Conservation (phyloP, 2,329 filamentous ascomycete species). For the Sclerotinia minor region DNA sequence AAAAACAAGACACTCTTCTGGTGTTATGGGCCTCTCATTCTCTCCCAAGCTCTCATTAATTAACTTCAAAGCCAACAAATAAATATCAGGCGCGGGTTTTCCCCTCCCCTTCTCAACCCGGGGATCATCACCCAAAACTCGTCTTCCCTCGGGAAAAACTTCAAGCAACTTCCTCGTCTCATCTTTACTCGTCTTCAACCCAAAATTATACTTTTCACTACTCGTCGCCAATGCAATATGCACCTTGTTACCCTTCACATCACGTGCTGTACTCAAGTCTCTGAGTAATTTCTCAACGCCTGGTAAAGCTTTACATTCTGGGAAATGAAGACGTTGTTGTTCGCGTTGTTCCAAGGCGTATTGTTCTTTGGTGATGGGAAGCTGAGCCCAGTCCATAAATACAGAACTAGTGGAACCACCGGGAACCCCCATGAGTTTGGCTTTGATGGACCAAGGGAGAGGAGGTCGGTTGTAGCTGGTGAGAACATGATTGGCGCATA, state of each 20-base stretch:
- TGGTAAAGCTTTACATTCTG: conserved; percentile 70
- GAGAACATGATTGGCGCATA: conserved; percentile 80
- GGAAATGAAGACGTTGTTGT: conserved; percentile 73
- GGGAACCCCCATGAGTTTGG: conserved; percentile 58
- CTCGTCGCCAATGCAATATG: conserved; percentile 10
- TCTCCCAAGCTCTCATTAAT: conserved; percentile 72
- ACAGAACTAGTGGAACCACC: conserved; percentile 52
- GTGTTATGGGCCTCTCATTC: conserved; percentile 65
- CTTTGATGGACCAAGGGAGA: conserved; percentile 94
- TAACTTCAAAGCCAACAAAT: conserved; percentile 77
- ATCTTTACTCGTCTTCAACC: conserved; percentile 27
- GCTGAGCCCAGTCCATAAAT: conserved; percentile 79
- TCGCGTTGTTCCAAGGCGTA: conserved; percentile 60
- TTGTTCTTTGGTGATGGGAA: conserved; percentile 72
- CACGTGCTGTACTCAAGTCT: conserved; percentile 48
- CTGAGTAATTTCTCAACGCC: conserved; percentile 71
- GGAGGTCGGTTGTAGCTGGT: conserved; percentile 68
- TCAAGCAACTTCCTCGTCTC: conserved; percentile 51
- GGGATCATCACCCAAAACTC: conserved; percentile 80
- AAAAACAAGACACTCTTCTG: conserved; percentile 91
- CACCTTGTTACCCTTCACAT: not conserved
- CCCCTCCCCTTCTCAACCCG: conserved; percentile 76
- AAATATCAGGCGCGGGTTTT: conserved; percentile 95
- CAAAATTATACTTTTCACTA: conserved; percentile 4
- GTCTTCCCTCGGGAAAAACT: conserved; percentile 78